A percentile compares a stretch with the other conserved stretches of the same genome.
Conservation (phyloP, 768 basidiomycete species). For the Termitomyces sp. region DNA sequence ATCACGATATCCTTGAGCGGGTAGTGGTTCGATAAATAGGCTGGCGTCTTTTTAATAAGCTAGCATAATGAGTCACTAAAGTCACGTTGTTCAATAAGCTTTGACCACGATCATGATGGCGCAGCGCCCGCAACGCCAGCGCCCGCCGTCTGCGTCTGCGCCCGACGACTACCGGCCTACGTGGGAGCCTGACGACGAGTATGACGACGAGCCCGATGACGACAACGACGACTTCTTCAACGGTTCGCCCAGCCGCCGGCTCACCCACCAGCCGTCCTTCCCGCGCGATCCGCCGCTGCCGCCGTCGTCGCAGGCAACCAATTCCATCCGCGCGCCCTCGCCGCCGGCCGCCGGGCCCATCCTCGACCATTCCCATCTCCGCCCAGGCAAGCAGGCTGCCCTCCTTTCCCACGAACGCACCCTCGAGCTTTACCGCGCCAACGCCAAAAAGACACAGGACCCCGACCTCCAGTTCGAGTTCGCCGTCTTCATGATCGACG, state of each 20-base stretch:
- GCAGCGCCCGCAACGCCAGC: slow-evolving; percentile 11
- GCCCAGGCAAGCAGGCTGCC: slow-evolving; percentile 88
- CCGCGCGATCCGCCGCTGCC: slow-evolving; percentile 13
- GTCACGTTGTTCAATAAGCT: too few species aligned
- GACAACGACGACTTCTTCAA: slow-evolving; percentile 19
- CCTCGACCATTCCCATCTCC: slow-evolving; percentile 88
- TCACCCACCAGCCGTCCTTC: slow-evolving; percentile 7
- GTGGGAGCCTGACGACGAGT: slow-evolving; percentile 15
- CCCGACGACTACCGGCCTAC: neutral
- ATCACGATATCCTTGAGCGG: too few species aligned
- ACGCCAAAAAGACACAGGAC: slow-evolving; percentile 98
- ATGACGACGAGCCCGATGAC: slow-evolving; percentile 14
- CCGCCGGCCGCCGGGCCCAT: slow-evolving; percentile 62
- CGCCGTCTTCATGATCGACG: slow-evolving; percentile 98
- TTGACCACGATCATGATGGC: slow-evolving; percentile 12
- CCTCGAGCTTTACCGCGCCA: slow-evolving; percentile 93
- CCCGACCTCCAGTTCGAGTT: slow-evolving; percentile 98
- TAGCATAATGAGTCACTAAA: too few species aligned
- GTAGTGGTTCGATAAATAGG: too few species aligned
- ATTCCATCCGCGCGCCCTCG: slow-evolving; percentile 62
- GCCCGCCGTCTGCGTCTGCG: neutral
- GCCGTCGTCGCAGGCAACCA: slow-evolving; percentile 39
- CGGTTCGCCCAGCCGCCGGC: slow-evolving; percentile 10
- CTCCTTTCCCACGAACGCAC: slow-evolving; percentile 94
- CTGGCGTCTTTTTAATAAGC: too few species aligned